These are phyloP conservation scores for Fusarium palustre DNA, from an alignment of 2,329 filamentous ascomycete species.

Conservation along the genomic window DNA sequence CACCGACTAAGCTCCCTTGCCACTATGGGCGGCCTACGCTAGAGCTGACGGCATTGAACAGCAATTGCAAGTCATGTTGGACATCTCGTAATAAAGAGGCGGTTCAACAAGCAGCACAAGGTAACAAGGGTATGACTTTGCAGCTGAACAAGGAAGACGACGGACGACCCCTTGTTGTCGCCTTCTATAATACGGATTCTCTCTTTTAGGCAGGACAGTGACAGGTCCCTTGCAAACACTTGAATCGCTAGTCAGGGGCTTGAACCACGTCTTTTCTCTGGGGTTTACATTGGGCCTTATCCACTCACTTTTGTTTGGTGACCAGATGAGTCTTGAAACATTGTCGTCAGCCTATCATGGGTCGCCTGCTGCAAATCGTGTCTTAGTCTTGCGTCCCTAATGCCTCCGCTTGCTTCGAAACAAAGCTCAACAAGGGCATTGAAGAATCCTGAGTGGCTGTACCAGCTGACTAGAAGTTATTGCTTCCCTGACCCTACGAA, in stretches of 20 bases:
- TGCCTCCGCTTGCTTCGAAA: conserved; percentile 56
- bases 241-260: conserved; percentile 45
- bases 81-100: conserved; percentile 26
- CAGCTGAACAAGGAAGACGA: conserved; percentile 37
- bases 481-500: conserved; percentile 48
- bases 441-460: conserved; percentile 43
- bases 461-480: conserved; percentile 33
- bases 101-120: conserved; percentile 18
- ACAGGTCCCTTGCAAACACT: conserved; percentile 27
- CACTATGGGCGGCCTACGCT: conserved; percentile 45
- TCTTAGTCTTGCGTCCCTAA: conserved; percentile 47
- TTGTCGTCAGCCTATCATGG: conserved; percentile 49
- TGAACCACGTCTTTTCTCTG: conserved; percentile 37
- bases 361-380: conserved; percentile 29
- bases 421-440: conserved; percentile 42
- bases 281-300: conserved; percentile 34
- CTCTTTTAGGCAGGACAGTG: conserved; percentile 13
- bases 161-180: conserved; percentile 7
- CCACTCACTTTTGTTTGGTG: conserved; percentile 44
- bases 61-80: conserved; percentile 24
- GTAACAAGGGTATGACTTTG: conserved; percentile 9
- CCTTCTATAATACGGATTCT: conserved; percentile 7
- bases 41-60: conserved; percentile 36
- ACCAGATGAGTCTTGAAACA: conserved; percentile 48
- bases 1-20: conserved; percentile 40